Conservation (phyloP, 495 filamentous ascomycete genomes). For the Venustampulla echinocandica region DNA sequence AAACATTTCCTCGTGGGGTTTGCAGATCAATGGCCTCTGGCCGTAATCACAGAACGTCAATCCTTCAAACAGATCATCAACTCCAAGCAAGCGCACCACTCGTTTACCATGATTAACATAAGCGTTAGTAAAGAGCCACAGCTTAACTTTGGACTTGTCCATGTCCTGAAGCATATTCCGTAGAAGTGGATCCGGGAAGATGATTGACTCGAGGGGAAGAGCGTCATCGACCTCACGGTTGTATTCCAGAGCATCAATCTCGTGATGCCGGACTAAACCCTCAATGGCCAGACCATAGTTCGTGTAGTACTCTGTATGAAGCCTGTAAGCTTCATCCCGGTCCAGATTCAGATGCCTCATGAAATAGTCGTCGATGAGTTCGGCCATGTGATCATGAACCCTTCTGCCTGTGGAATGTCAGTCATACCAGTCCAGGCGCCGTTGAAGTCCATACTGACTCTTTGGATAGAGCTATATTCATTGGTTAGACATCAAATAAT, state of each 20-base stretch:
- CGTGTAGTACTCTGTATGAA: conserved; percentile 88
- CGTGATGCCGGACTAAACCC: conserved; percentile 85
- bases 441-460: conserved; percentile 33
- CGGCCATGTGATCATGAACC: conserved; percentile 66
- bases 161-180: conserved; percentile 70
- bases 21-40: conserved; percentile 61
- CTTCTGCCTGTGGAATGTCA: conserved; percentile 42
- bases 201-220: conserved; percentile 74
- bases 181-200: conserved; percentile 66
- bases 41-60: conserved; percentile 88
- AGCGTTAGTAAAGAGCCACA: conserved; percentile 96
- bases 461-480: conserved; percentile 48
- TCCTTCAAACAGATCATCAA: conserved; percentile 88
- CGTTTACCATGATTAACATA: conserved; percentile 80
- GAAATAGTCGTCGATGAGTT: conserved; percentile 76
- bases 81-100: conserved; percentile 68
- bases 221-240: conserved; percentile 94
- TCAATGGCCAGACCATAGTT: conserved; percentile 96
- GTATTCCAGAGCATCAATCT: conserved; percentile 92
- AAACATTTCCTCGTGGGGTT: conserved; percentile 78
- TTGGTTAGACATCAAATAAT: background rate
- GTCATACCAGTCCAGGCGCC: background rate
- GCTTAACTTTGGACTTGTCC: conserved; percentile 67
- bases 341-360: conserved; percentile 64
- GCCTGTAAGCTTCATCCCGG: conserved; percentile 62